Percentiles rank a stretch among this genome's conserved stretches.
These are phyloP conservation scores for Rhizopogon vinicolor DNA, from an alignment of 768 basidiomycete genomes.

Conservation along the genomic window DNA sequence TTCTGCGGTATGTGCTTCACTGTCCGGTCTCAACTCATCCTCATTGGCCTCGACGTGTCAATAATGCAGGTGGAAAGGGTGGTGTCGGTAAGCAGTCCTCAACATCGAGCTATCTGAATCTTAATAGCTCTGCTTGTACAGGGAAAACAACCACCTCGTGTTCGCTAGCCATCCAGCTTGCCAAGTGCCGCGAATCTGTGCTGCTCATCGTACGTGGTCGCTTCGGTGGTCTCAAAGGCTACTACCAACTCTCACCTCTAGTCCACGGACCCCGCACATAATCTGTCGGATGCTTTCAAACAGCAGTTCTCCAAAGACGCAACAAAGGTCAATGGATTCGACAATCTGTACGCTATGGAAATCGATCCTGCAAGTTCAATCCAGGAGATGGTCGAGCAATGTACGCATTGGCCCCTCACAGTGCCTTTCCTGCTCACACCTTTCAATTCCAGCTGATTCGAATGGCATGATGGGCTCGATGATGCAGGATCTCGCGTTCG, in stretches of 20 bases:
- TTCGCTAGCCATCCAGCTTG: conserved; percentile 95
- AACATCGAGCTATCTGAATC: background rate
- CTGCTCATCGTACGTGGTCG: conserved; percentile 77
- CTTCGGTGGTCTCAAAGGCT: background rate
- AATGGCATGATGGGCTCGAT: conserved; percentile 97
- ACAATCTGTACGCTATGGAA: conserved; percentile 98
- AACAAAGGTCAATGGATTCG: conserved; percentile 95
- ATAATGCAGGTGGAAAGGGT: conserved; percentile 83
- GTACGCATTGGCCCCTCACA: conserved; percentile 39
- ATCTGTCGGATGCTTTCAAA: conserved; percentile 95
- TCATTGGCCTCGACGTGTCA: conserved; percentile 8
- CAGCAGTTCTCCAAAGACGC: conserved; percentile 99
- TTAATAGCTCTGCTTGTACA: conserved; percentile 21
- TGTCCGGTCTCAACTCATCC: conserved; percentile 7
- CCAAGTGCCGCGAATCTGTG: conserved; percentile 88
- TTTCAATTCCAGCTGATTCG: conserved; percentile 57
- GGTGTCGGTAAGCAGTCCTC: conserved; percentile 74
- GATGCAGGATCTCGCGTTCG: conserved; percentile 99
- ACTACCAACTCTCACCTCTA: conserved; percentile 22
- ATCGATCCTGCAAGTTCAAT: conserved; percentile 98
- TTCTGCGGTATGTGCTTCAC: conserved; percentile 76
- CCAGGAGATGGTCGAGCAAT: conserved; percentile 98
- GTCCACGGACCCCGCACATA: conserved; percentile 99
- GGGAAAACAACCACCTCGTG: conserved; percentile 99
- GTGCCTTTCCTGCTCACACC: conserved; percentile 1